These are phyloP conservation scores for Dryas drummondii DNA, from an alignment of 306 rosid species.

Conservation along the genomic window DNA sequence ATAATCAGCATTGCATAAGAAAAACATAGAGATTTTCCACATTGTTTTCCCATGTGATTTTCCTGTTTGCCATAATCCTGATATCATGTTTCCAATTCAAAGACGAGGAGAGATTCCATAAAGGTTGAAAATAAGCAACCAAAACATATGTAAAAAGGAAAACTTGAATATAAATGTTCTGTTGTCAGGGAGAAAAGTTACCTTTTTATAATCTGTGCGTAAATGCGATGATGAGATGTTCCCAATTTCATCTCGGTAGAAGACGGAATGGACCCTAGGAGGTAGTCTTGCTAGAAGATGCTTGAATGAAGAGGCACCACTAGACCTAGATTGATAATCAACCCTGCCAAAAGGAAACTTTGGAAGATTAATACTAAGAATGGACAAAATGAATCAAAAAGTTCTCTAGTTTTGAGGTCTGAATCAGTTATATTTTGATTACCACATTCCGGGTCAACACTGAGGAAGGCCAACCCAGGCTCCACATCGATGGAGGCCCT, in stretches of 20 bases:
- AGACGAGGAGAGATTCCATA: neutral
- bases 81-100: neutral
- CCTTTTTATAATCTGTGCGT: conserved; percentile 69
- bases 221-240: conserved; percentile 91
- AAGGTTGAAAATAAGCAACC: no score
- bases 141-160: no score
- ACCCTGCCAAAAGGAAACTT: conserved; percentile 61
- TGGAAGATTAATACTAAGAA: conserved; percentile 12
- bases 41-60: neutral
- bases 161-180: neutral
- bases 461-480: no score
- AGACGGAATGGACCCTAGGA: conserved; percentile 92
- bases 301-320: conserved; percentile 77
- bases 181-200: conserved; percentile 14
- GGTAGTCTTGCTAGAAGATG: conserved; percentile 81
- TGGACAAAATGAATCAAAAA: neutral
- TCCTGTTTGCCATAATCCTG: neutral
- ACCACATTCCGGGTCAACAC: no score
- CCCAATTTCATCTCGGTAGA: conserved; percentile 88
- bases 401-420: no score
- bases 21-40: neutral
- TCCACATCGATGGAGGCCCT: no score
- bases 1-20: conserved; percentile 5
- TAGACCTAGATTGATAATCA: conserved; percentile 70
- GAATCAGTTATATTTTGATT: no score